Evolutionary conservation across 2,329 filamentous ascomycete genomes (phyloP), one percentile per base, ranked within the genome.

Genomic region (Stylonectria norvegica): DNA sequence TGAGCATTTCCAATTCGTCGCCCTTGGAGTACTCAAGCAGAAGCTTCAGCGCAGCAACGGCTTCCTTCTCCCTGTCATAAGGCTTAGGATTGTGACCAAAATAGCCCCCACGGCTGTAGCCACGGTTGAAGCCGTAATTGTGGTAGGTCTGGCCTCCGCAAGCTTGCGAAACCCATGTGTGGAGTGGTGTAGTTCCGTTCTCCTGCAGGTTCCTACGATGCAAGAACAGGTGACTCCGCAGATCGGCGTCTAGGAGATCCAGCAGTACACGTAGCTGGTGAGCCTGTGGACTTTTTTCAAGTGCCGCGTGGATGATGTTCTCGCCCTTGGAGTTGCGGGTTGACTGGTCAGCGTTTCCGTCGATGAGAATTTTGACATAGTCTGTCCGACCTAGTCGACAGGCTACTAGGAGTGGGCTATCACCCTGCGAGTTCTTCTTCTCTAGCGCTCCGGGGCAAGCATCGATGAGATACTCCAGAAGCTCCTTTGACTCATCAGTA

Each of bases 351-450:
- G 86, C 85, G 3, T 85, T 86, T 18, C 76, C 78, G 1, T 73
- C 67, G 36, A 91, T 71, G 23, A 95, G 71, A 1, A 79, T 67
- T 53, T 78, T 76, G 12, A 76, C 75, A 15, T 76, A 73, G 2
- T 78, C 66, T 12, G 72, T 52, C 15, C 75, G 73, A 9, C 76
- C 73, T 3, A 78, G 64, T 2, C 70, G 64, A 46, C 81, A 83
- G 2, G 87, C 86, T 8, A 87, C 59, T 40, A 81, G 73, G 1
- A 94, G 69, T 2, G 88, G 86, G 0, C 86, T 90, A 36, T 75
- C 67, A 1, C 79, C 79, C 6, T 67, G 56, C 1, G 68, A 60
- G 1, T 74, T 78, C 53, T 79, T 86, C 35, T 74, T 70, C 41
- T 89, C 78, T 1, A 94, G 55, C 1, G 72, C 73, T 3, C 75